phyloP scores from a whole-genome alignment of 2,329 filamentous ascomycete genomes.

The Seiridium unicorne region DNA sequence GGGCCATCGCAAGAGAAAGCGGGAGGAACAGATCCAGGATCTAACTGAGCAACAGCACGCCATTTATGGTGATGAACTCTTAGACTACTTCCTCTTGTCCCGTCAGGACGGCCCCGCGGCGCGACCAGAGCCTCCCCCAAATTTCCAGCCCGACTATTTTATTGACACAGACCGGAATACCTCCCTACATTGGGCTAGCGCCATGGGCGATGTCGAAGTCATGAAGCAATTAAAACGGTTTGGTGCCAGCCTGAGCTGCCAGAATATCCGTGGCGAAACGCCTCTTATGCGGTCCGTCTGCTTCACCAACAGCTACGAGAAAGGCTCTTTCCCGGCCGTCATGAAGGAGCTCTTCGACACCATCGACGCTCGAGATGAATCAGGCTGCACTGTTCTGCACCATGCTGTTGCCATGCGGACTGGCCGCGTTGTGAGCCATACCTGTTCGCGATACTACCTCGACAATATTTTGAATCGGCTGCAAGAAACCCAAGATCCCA shows the following conservation, averaged over 20 bases:
- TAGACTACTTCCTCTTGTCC: slow-evolving; percentile 93
- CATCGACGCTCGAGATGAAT: slow-evolving; percentile 74
- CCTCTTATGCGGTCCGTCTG: slow-evolving; percentile 92
- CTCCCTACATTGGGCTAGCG: slow-evolving; percentile 93
- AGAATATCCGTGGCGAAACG: slow-evolving; percentile 77
- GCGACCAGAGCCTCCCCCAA: slow-evolving; percentile 75
- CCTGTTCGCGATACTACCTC: slow-evolving; percentile 88
- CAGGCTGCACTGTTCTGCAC: slow-evolving; percentile 86
- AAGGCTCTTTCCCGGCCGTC: slow-evolving; percentile 82
- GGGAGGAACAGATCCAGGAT: slow-evolving; percentile 61
- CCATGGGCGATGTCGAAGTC: slow-evolving; percentile 94
- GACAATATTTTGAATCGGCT: slow-evolving; percentile 88
- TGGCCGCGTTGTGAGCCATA: slow-evolving; percentile 77
- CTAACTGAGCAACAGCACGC: slow-evolving; percentile 79
- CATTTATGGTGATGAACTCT: slow-evolving; percentile 85
- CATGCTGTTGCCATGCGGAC: slow-evolving; percentile 88
- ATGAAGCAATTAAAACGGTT: slow-evolving; percentile 84
- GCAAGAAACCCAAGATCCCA: slow-evolving; percentile 71
- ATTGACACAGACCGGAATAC: slow-evolving; percentile 94
- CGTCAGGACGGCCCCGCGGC: slow-evolving; percentile 73
- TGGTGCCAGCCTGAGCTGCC: slow-evolving; percentile 69
- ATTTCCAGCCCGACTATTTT: slow-evolving; percentile 86
- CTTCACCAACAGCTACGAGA: slow-evolving; percentile 97
- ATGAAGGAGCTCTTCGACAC: slow-evolving; percentile 82
- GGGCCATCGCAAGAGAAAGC: slow-evolving; percentile 74